Evolutionary conservation across 2,329 filamentous ascomycete genomes (phyloP), one percentile per base, ranked within the genome.

Genomic region (Aureobasidium melanogenum): DNA sequence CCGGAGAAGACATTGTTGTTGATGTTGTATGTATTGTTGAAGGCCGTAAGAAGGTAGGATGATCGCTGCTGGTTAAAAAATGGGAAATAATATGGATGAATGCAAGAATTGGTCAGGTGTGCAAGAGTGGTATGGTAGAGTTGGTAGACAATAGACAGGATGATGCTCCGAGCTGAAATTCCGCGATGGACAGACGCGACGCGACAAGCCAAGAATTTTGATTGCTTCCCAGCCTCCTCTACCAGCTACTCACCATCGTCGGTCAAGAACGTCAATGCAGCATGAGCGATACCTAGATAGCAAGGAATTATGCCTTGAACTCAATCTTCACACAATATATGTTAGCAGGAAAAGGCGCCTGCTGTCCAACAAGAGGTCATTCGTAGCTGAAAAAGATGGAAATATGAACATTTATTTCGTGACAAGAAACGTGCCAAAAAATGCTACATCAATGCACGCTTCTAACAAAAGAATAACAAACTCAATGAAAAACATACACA

Each of bases 1-100:
- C 41, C 22, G 61, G 61, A 5, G 52, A 54, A 24, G 61, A 63
- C 61, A 63, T 63, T 61, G 38, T 54, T 39, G 14, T 39, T 19
- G 22, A 24, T 28, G 7, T 28, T n/a, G 6, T n/a, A 9, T 54
- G 8, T 12, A 3, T 19, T 38, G 22, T 36, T 5, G 9, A 28
- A 28, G 22, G 50, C 7, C 24, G 34, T 26, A 39, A 39, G 39
- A 34, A 38, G 5, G 48, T 26, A n/a, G 8, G 14, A 5, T 7
- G 7, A 2, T n/a, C 15, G 7, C 15, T 24, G 7, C 6, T 17
- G n/a, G 10, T 9, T 14, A 28, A 2, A 15, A 38, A 15, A 38
- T 4, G 7, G 12, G 22, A 5, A 14, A 28, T 4, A 9, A 28
- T 54, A 30, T 19, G 24, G 3, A 19, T 39, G 1, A 2, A 24